phyloP scores from a whole-genome alignment of 371 early-diverging fungal species.

The Rhizopus sp. region DNA sequence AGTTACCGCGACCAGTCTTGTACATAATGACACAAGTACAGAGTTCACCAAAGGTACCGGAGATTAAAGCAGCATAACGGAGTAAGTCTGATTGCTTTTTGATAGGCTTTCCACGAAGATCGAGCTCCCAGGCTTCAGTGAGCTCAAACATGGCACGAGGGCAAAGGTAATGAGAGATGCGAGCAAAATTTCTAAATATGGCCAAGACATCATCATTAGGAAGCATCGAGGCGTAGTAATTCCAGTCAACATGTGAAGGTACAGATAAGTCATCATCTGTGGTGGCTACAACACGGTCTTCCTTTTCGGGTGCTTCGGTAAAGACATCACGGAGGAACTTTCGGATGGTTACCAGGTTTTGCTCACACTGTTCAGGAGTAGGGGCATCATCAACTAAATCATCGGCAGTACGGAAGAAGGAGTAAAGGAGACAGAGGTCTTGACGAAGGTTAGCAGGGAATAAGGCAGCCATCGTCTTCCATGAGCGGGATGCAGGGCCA shows the following conservation, averaged over 20 bases:
- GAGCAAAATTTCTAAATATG: conserved; percentile 35
- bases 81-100: conserved; percentile 44
- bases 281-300: background rate
- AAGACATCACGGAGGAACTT: conserved; percentile 28
- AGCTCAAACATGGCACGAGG: conserved; percentile 47
- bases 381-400: conserved; percentile 55
- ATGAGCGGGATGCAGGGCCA: conserved; percentile 48
- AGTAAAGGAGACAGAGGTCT: conserved; percentile 55
- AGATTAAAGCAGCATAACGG: conserved; percentile 48
- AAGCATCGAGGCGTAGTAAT: conserved; percentile 19
- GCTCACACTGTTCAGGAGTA: conserved; percentile 21
- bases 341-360: conserved; percentile 33
- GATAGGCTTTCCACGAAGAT: conserved; percentile 38
- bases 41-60: conserved; percentile 57
- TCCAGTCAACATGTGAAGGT: conserved; percentile 34
- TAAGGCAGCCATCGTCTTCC: conserved; percentile 52
- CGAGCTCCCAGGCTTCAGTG: conserved; percentile 52
- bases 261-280: conserved; percentile 17
- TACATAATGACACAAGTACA: conserved; percentile 48
- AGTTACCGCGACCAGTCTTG: conserved; percentile 41
- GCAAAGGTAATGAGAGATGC: conserved; percentile 45
- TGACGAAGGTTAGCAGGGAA: conserved; percentile 51
- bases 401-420: conserved; percentile 59
- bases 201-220: conserved; percentile 29
- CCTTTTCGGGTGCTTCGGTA: background rate